Base-by-base conservation (phyloP, 371 early-diverging fungal genomes). In the Actinomortierella ambigua region DNA sequence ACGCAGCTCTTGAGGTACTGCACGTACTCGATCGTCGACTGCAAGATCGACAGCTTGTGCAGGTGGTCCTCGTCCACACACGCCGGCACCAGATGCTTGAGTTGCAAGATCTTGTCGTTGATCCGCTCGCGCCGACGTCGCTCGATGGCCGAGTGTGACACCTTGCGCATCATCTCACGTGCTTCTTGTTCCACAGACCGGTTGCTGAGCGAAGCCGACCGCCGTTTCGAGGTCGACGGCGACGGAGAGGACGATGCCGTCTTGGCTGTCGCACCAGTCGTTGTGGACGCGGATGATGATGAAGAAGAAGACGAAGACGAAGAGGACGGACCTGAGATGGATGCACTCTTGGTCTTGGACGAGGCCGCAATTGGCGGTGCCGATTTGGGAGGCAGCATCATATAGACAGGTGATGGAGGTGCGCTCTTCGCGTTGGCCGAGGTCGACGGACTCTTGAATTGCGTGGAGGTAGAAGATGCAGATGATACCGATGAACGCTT, bases 81-180 rank as follows among this genome's bases (percentile, higher is more conserved):
- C 29, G 77, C 57, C 3, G 85, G 85, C 6, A 83, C 78, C 14
- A 83, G 61, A 41, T 63, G 60, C 60, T 78, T 79, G 50, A 85
- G 75, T 39, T 78, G 79, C 51, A 78, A 48, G 46, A 84, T 83
- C 76, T 84, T 80, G 68, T 89, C 90, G 62, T 93, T 91, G 71
- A 90, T 90, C 27, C 85, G 81, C 55, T 93, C 91, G 42, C 93
- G 85, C 42, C 93, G 81, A 4, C 90, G 81, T 24, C 90, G 81
- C 59, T 93, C 93, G 23, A 91, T 90, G 9, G 90, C 89, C 27
- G 90, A 89, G 53, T 93, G 93, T 0, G 90, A 88, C 9, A 86
- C 81, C 61, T 87, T 89, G 48, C 89, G 85, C 39, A 82, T 78
- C 46, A 83, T 65, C 50, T 86, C 86, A 8, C 82, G 54, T 14